phyloP scores from a whole-genome alignment of 345 rosid species.

The Pistacia integerrima region DNA sequence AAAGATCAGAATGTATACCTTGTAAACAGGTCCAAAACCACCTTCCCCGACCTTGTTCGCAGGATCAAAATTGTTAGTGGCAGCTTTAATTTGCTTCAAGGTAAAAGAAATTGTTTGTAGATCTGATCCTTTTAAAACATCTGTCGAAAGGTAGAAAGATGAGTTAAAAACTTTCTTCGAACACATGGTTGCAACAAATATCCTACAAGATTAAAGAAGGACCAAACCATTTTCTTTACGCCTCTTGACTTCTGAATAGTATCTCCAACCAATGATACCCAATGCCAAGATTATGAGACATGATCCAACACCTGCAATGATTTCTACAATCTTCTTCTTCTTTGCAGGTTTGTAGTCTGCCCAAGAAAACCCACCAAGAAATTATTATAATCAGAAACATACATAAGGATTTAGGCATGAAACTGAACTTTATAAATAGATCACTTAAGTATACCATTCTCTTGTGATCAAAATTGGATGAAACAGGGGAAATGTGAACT shows the following conservation, averaged over 20 bases:
- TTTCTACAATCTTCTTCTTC: conserved; percentile 1
- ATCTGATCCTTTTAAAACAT: conserved; percentile 16
- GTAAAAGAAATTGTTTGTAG: conserved; percentile 36
- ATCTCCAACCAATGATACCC: conserved; percentile 30
- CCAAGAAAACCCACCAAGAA: neutral
- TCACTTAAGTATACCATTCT: no score
- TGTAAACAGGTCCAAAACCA: conserved; percentile 68
- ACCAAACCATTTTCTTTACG: conserved; percentile 22
- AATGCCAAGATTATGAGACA: conserved; percentile 8
- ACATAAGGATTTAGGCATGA: no score
- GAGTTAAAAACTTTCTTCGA: no score
- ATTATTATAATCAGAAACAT: neutral
- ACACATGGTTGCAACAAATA: neutral
- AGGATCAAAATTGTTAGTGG: conserved; percentile 51
- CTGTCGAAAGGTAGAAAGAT: conserved; percentile 18
- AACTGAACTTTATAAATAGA: no score
- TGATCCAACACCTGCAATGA: conserved; percentile 23
- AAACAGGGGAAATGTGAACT: no score
- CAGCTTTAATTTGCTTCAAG: conserved; percentile 53
- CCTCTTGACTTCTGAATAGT: conserved; percentile 14
- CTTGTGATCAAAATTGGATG: no score
- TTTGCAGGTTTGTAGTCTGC: conserved; percentile 27
- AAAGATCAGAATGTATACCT: conserved; percentile 35
- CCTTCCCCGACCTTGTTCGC: conserved; percentile 68
- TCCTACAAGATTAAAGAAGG: neutral